A percentile compares a stretch with the other conserved stretches of the same genome.
phyloP scores from a whole-genome alignment of 495 filamentous ascomycete genomes.

The Lasiosphaeria ovina region DNA sequence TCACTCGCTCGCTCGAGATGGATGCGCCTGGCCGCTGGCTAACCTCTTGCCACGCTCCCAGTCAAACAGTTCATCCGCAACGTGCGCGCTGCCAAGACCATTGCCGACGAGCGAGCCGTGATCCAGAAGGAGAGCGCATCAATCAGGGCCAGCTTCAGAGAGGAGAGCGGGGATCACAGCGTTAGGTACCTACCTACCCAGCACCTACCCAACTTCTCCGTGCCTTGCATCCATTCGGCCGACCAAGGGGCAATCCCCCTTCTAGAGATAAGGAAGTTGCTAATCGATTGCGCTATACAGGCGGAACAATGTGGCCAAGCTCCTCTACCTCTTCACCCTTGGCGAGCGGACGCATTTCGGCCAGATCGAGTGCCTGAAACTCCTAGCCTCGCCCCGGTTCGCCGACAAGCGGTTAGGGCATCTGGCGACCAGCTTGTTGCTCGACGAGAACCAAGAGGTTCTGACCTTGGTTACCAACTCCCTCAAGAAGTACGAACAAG shows the following conservation, averaged over 20 bases:
- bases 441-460: constrained; percentile 98
- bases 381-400: constrained; percentile 93
- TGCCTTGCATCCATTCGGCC: constrained; percentile 12
- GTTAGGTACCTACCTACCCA: constrained; percentile 58
- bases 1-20: background rate
- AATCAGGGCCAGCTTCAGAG: constrained; percentile 92
- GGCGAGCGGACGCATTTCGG: constrained; percentile 98
- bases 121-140: constrained; percentile 98
- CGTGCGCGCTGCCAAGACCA: constrained; percentile 96
- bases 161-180: constrained; percentile 89
- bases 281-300: constrained; percentile 45
- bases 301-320: constrained; percentile 97
- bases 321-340: constrained; percentile 97
- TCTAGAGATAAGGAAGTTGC: constrained; percentile 5
- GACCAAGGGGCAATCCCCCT: background rate
- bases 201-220: too few species aligned
- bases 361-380: constrained; percentile 98
- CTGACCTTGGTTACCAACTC: constrained; percentile 97
- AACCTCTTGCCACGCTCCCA: constrained; percentile 34
- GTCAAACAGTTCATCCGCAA: constrained; percentile 99
- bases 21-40: background rate
- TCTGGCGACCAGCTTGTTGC: constrained; percentile 88
- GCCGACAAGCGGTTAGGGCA: constrained; percentile 97
- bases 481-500: constrained; percentile 75
- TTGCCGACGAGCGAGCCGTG: constrained; percentile 95